Evolutionary conservation across 768 basidiomycete genomes (phyloP).

Genomic region (Leccinum uliginosum): DNA sequence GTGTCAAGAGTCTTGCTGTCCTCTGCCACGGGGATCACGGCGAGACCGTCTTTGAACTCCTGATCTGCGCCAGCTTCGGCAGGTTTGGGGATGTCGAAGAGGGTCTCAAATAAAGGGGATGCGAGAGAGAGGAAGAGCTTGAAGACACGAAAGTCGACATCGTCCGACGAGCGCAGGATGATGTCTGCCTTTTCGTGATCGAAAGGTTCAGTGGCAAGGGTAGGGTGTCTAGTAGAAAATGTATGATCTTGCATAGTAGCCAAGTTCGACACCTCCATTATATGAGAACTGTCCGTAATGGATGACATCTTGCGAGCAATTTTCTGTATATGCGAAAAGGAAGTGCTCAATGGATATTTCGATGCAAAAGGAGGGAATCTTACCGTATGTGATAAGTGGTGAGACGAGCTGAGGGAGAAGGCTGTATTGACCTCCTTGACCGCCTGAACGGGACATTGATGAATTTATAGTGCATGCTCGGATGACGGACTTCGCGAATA

Average conservation of each 20-base stretch:
- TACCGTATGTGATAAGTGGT: not conserved
- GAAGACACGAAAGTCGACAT: not conserved
- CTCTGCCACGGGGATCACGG: not conserved
- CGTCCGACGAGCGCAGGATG: not conserved
- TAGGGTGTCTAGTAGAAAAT: not conserved
- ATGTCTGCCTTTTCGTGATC: not conserved
- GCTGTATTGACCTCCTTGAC: not conserved
- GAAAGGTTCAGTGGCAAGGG: not conserved
- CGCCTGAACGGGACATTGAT: not conserved
- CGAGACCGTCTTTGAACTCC: not conserved
- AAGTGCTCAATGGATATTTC: not conserved
- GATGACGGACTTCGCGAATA: not conserved
- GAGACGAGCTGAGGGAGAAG: not conserved
- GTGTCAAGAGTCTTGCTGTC: not conserved
- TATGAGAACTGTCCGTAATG: not conserved
- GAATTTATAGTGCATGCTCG: not conserved
- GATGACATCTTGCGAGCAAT: not conserved
- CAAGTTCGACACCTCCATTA: not conserved
- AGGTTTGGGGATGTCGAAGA: not conserved
- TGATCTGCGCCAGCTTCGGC: not conserved
- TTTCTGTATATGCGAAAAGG: not conserved
- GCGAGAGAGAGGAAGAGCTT: not conserved
- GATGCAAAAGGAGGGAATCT: not conserved
- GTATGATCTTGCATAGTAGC: not conserved
- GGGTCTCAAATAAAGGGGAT: not conserved